A percentile compares a stretch with the other conserved stretches of the same genome.
These are phyloP conservation scores for Lactarius evosmus DNA, from an alignment of 768 basidiomycete species.

Conservation along the genomic window DNA sequence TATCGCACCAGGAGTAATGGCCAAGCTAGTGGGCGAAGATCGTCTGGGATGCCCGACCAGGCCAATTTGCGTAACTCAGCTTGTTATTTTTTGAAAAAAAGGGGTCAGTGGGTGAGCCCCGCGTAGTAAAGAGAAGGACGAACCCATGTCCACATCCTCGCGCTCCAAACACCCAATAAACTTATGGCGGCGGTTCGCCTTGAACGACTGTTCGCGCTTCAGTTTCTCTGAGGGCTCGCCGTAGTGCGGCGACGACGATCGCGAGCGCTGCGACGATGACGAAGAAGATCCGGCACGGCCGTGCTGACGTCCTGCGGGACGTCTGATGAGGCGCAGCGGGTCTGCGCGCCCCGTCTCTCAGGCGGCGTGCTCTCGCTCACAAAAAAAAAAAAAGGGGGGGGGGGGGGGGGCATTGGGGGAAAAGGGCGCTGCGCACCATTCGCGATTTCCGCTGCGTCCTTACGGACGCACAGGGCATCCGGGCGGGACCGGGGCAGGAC, in stretches of 20 bases:
- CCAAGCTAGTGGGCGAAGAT: slow-evolving; percentile 91
- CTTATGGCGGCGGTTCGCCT: slow-evolving; percentile 72
- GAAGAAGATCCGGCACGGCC: slow-evolving; percentile 6
- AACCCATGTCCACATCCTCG: slow-evolving; percentile 81
- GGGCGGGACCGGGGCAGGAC: slow-evolving; percentile 3
- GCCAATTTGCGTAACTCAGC: slow-evolving; percentile 86
- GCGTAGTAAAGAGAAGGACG: slow-evolving; percentile 22
- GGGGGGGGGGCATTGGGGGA: too few relatives aligned
- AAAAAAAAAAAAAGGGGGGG: background rate
- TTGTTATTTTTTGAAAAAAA: slow-evolving; percentile 30
- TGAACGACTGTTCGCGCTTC: slow-evolving; percentile 71
- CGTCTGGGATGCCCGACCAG: slow-evolving; percentile 90
- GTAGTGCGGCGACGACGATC: slow-evolving; percentile 22
- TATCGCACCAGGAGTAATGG: slow-evolving; percentile 80
- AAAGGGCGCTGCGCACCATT: slow-evolving; percentile 15
- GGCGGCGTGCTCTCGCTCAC: background rate
- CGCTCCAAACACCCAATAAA: slow-evolving; percentile 75
- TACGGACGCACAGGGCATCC: slow-evolving; percentile 18
- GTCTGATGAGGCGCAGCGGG: slow-evolving; percentile 24
- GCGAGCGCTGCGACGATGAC: slow-evolving; percentile 10
- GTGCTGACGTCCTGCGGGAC: slow-evolving; percentile 7
- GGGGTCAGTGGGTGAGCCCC: background rate
- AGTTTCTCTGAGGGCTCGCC: slow-evolving; percentile 43
- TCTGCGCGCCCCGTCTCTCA: slow-evolving; percentile 15
- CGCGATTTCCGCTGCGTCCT: slow-evolving; percentile 28